These are phyloP conservation scores for Entamoeba moshkovskii DNA, from an alignment of 208 protist species.

Conservation along the genomic window DNA sequence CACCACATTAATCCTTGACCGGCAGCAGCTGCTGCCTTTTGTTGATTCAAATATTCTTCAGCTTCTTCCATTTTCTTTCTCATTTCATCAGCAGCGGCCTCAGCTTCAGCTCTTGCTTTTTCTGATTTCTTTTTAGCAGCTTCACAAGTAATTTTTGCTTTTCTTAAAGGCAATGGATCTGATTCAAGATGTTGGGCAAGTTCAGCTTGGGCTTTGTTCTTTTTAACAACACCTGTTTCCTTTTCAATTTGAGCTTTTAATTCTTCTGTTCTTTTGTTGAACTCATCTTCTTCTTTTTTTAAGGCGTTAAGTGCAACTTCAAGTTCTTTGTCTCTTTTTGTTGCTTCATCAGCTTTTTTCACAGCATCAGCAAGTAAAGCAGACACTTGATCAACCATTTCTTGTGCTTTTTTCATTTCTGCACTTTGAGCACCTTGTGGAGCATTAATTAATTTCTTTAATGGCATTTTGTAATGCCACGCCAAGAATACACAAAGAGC, in stretches of 20 bases:
- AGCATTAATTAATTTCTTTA: not conserved
- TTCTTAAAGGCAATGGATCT: constrained; percentile 27
- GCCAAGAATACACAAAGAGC: not conserved
- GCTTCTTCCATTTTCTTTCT: constrained; percentile 6
- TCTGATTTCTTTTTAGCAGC: constrained; percentile 30
- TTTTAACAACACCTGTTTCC: constrained; percentile 26
- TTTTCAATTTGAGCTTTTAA: constrained; percentile 24
- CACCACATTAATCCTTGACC: constrained; percentile 3
- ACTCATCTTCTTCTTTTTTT: constrained; percentile 18
- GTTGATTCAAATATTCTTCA: constrained; percentile 9
- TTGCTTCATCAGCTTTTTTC: not conserved
- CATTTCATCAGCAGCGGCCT: constrained; percentile 6
- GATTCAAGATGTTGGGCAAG: constrained; percentile 29
- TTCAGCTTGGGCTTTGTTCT: constrained; percentile 32
- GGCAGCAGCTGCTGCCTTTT: not conserved
- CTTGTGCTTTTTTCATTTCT: not conserved
- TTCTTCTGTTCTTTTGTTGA: constrained; percentile 24
- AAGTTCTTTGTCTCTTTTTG: constrained; percentile 1
- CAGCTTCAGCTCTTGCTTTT: constrained; percentile 18
- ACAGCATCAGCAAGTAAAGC: not conserved
- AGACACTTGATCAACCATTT: not conserved
- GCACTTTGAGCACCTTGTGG: not conserved
- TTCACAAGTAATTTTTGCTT: constrained; percentile 32
- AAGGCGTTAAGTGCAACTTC: not conserved
- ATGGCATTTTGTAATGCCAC: not conserved